phyloP scores from a whole-genome alignment of 1,284 basidiomycete genomes.

The Cutaneotrichosporon mucoides region DNA sequence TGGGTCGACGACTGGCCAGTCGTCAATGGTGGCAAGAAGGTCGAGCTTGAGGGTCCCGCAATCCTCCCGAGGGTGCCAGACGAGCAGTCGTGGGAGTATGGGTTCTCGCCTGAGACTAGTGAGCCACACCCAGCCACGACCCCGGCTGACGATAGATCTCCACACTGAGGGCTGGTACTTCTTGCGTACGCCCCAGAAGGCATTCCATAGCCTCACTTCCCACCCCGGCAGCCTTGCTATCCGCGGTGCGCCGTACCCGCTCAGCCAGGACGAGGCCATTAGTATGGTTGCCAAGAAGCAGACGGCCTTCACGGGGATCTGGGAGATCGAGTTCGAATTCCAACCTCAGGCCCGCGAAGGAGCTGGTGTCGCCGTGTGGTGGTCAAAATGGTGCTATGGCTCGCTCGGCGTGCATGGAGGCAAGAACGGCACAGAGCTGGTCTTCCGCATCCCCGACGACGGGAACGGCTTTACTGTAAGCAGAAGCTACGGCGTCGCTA shows the following conservation, averaged over 20 bases:
- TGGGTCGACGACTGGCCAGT: constrained; percentile 30
- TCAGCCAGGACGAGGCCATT: constrained; percentile 16
- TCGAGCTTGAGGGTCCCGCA: constrained; percentile 1
- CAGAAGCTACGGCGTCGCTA: too few species aligned
- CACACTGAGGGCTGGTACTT: constrained; percentile 15
- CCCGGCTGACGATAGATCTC: constrained; percentile 4
- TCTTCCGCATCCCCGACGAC: not conserved
- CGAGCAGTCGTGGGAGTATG: too few species aligned
- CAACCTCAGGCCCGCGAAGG: constrained; percentile 16
- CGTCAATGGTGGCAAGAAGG: constrained; percentile 15
- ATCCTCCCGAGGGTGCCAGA: too few species aligned
- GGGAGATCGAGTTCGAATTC: constrained; percentile 14
- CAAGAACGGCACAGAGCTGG: not conserved
- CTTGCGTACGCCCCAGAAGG: constrained; percentile 16
- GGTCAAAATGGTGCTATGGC: not conserved
- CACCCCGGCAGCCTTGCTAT: not conserved
- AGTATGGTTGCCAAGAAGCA: constrained; percentile 22
- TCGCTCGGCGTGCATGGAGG: not conserved
- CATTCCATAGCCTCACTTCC: constrained; percentile 1
- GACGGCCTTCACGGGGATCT: constrained; percentile 11
- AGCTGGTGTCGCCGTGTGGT: constrained; percentile 21
- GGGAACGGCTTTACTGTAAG: too few species aligned
- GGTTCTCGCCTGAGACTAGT: too few species aligned
- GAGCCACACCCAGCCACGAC: too few species aligned
- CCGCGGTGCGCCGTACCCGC: constrained; percentile 10